Percentiles rank a stretch among this genome's conserved stretches.
phyloP scores from a whole-genome alignment of 495 filamentous ascomycete genomes.

The Penicillium pulvis region DNA sequence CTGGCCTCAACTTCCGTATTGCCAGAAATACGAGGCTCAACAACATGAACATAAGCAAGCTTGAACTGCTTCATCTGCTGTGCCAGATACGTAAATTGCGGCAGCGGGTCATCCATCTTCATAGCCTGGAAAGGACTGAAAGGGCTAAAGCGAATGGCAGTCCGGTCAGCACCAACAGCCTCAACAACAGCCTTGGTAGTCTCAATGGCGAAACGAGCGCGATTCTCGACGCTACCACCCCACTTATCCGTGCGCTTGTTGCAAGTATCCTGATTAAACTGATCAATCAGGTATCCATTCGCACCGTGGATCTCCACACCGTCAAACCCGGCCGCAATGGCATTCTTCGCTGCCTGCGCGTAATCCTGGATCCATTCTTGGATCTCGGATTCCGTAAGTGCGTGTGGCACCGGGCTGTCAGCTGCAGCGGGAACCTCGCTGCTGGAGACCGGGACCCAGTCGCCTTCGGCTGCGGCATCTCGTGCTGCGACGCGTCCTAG shows the following conservation, averaged over 20 bases:
- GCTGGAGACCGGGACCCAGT: conserved; percentile 46
- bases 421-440: conserved; percentile 48
- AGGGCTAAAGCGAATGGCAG: conserved; percentile 65
- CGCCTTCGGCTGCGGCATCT: conserved; percentile 34
- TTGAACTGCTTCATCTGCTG: conserved; percentile 53
- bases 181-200: conserved; percentile 60
- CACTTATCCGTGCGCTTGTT: conserved; percentile 68
- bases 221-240: conserved; percentile 73
- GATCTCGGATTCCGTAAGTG: conserved; percentile 61
- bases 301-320: conserved; percentile 75
- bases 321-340: conserved; percentile 71
- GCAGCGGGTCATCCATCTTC: conserved; percentile 62
- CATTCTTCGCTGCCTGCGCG: conserved; percentile 61
- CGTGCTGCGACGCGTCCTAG: conserved; percentile 59
- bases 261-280: conserved; percentile 64
- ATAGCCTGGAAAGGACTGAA: conserved; percentile 69
- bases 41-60: conserved; percentile 68
- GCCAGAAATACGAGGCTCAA: conserved; percentile 55
- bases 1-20: conserved; percentile 48
- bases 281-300: conserved; percentile 76
- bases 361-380: conserved; percentile 56
- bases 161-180: conserved; percentile 64
- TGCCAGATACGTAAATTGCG: conserved; percentile 63
- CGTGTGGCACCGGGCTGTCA: conserved; percentile 41
- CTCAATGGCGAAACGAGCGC: conserved; percentile 67